Evolutionary conservation across 257 asterid genomes (phyloP).

Genomic region (Rauvolfia tetraphylla): DNA sequence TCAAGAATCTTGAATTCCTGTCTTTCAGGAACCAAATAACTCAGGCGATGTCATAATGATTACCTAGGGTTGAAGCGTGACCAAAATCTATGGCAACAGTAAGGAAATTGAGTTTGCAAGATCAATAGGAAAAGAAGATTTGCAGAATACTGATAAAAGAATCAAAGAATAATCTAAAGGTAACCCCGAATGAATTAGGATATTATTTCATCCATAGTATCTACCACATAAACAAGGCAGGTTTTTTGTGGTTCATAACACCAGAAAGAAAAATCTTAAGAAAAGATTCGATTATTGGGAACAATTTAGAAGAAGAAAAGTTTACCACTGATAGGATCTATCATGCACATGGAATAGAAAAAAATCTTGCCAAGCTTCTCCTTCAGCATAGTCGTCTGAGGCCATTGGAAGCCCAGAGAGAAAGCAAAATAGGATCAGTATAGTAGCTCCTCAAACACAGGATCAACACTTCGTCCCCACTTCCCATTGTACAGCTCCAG

Average conservation of each 20-base stretch:
- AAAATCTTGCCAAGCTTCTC: neutral
- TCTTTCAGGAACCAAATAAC: neutral
- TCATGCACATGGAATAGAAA: neutral
- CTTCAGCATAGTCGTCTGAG: neutral
- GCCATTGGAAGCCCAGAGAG: neutral
- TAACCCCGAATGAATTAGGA: neutral
- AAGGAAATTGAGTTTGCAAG: neutral
- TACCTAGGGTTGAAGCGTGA: too few relatives aligned
- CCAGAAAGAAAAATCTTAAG: neutral
- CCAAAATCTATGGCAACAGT: neutral
- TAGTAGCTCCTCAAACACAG: constrained; percentile 84
- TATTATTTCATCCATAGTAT: constrained; percentile 1
- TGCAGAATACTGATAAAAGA: neutral
- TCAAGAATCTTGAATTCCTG: neutral
- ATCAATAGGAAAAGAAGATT: neutral
- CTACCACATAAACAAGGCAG: neutral
- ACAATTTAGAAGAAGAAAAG: neutral
- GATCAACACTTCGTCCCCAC: constrained; percentile 83
- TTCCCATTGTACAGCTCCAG: constrained; percentile 83
- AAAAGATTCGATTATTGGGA: neutral
- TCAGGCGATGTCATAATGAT: too few relatives aligned
- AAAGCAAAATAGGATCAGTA: constrained; percentile 37
- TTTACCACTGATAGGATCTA: neutral
- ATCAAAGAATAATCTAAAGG: neutral
- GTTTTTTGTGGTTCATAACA: constrained; percentile 5